phyloP scores from a whole-genome alignment of 139 green algal genomes.

The Nannochloris sp. region DNA sequence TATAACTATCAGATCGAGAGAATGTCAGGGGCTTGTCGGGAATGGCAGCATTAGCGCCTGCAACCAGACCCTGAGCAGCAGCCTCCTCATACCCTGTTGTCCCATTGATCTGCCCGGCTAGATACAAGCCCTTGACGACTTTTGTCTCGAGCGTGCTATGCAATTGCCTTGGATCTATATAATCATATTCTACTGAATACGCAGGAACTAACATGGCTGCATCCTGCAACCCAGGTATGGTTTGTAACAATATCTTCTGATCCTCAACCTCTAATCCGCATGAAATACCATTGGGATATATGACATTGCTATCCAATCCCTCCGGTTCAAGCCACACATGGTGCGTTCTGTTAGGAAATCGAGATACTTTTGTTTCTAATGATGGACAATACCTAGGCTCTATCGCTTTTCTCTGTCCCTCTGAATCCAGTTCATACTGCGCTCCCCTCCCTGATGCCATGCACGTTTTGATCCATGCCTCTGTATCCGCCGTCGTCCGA shows the following conservation, averaged over 20 bases:
- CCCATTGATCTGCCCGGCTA: constrained; percentile 58
- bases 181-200: constrained; percentile 56
- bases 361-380: constrained; percentile 45
- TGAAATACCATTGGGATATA: constrained; percentile 52
- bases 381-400: constrained; percentile 50
- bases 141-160: constrained; percentile 34
- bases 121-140: constrained; percentile 35
- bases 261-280: constrained; percentile 39
- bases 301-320: constrained; percentile 34
- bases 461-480: constrained; percentile 28
- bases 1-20: constrained; percentile 33
- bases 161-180: constrained; percentile 49
- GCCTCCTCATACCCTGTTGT: constrained; percentile 58
- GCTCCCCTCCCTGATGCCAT: constrained; percentile 23
- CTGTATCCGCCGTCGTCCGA: constrained; percentile 36
- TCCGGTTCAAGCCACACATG: constrained; percentile 58
- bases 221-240: constrained; percentile 39
- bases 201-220: constrained; percentile 33
- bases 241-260: constrained; percentile 34
- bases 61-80: constrained; percentile 47
- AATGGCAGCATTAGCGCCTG: constrained; percentile 43
- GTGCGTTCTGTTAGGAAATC: constrained; percentile 46
- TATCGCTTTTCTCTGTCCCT: constrained; percentile 6
- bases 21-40: constrained; percentile 24
- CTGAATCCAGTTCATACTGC: constrained; percentile 4